phyloP scores from a whole-genome alignment of 257 asterid species.

The Jacaranda mimosifolia region DNA sequence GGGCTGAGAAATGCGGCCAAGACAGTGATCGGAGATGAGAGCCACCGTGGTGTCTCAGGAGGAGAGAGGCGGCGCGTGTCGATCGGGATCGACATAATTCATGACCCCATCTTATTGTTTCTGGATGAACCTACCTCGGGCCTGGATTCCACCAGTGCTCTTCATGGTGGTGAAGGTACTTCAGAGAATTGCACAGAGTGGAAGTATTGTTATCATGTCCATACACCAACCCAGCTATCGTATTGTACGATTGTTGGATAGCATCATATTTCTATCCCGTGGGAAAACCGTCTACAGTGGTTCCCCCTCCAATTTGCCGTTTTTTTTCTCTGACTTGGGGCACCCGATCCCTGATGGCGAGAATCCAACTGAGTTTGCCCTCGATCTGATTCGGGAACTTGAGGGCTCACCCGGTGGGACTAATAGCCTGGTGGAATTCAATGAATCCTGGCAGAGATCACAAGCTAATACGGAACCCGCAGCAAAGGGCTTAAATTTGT shows the following conservation, averaged over 20 bases:
- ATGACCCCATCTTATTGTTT: slow-evolving; percentile 77
- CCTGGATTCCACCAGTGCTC: slow-evolving; percentile 86
- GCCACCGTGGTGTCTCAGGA: slow-evolving; percentile 73
- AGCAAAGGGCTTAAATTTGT: slow-evolving; percentile 34
- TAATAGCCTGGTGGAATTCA: slow-evolving; percentile 66
- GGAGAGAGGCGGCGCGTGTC: slow-evolving; percentile 83
- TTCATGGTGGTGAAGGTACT: slow-evolving; percentile 82
- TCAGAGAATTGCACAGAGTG: slow-evolving; percentile 83
- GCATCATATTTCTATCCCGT: slow-evolving; percentile 69
- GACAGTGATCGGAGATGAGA: slow-evolving; percentile 64
- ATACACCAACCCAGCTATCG: slow-evolving; percentile 87
- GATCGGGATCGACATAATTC: slow-evolving; percentile 84
- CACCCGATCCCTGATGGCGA: slow-evolving; percentile 81
- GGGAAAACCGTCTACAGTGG: slow-evolving; percentile 88
- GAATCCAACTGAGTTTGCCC: slow-evolving; percentile 73
- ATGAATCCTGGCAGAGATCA: slow-evolving; percentile 59
- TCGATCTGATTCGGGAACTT: slow-evolving; percentile 76
- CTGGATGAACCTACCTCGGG: slow-evolving; percentile 91
- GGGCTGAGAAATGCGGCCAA: slow-evolving; percentile 56
- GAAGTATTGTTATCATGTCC: slow-evolving; percentile 84
- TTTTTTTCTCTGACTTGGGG: slow-evolving; percentile 70
- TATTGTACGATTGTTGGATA: slow-evolving; percentile 66
- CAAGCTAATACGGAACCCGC: neutral
- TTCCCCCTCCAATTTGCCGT: slow-evolving; percentile 58
- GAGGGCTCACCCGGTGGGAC: slow-evolving; percentile 82